Base-by-base conservation (phyloP, 805 yeast species). In the Teunomyces tritomae region DNA sequence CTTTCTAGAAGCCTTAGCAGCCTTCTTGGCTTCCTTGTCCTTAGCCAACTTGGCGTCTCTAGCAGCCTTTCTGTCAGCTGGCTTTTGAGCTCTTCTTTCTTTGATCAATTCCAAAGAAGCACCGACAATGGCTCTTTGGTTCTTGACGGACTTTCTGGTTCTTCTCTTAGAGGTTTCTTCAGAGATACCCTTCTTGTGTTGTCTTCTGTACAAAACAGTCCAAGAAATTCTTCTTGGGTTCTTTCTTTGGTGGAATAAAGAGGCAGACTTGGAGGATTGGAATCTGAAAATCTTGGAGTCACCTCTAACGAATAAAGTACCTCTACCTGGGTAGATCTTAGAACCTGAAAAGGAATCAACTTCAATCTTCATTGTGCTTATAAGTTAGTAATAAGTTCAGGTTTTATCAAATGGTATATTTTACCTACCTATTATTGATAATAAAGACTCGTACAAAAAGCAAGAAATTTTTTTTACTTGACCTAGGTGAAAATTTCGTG, bases 281-380 rank as follows among this genome's bases (percentile, higher is more conserved):
- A 94, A 94, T 85, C 99, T 91, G 96, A 94, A 94, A 71, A 91
- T 79, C 85, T 94, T 94, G 73, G 98, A 91, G 89, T 94, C 99
- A 70, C 98, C 98, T 82, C 99, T 90, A 79, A 94, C 90, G 74
- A 89, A 94, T 77, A 94, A 85, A 75, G 95, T 89, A 80, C 99
- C 98, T 85, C 97, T 89, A 81, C 99, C 99, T 83, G 99, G 99
- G 96, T 92, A 94, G 85, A 94, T 92, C 83, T 92, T 94, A 72
- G 92, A 79, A 78, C 99, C 99, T 70, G 99, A 92, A 84, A 94
- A 94, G 74, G 98, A 88, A 80, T 94, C 98, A 82, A 92, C 82
- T 87, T 94, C 99, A 80, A 94, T 89, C 96, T 94, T 94, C 99
- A 94, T 94, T 80, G 69, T 77, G 57, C 44, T 50, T 57, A 54